Evolutionary conservation across 768 basidiomycete species (phyloP).

Genomic region (Leccinum incarnatum): DNA sequence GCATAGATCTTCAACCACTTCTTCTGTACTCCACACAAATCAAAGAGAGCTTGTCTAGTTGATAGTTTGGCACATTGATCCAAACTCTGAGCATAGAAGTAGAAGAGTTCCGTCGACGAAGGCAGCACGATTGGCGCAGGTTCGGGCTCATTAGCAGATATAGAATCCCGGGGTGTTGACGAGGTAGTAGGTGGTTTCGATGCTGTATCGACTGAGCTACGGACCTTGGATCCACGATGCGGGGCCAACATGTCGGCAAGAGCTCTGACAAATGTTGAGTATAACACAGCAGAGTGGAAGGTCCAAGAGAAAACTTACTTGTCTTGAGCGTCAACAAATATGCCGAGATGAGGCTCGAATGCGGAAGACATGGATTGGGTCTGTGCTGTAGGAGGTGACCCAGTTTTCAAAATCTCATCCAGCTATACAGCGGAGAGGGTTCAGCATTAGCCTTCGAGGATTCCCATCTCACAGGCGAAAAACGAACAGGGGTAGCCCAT

Average conservation of each 20-base stretch:
- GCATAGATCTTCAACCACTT: conserved; percentile 97
- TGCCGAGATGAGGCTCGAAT: conserved; percentile 88
- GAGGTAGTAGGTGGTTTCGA: conserved; percentile 24
- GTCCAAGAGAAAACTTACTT: conserved; percentile 53
- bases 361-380: conserved; percentile 75
- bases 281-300: background rate
- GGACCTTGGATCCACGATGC: conserved; percentile 62
- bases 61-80: conserved; percentile 93
- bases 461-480: conserved; percentile 6
- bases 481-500: conserved; percentile 69
- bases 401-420: conserved; percentile 58
- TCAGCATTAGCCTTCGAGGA: background rate
- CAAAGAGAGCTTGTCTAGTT: conserved; percentile 78
- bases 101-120: conserved; percentile 95
- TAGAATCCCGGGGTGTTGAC: conserved; percentile 36
- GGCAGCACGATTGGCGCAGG: conserved; percentile 72
- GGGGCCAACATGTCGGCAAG: conserved; percentile 87
- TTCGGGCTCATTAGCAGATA: conserved; percentile 42
- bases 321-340: conserved; percentile 97
- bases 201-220: conserved; percentile 65
- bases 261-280: conserved; percentile 47
- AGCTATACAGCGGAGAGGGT: conserved; percentile 40
- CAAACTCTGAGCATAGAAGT: conserved; percentile 92
- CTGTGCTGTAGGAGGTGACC: conserved; percentile 50
- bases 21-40: conserved; percentile 76